Evolutionary conservation across 306 rosid species (phyloP).

Genomic region (Trichosanthes cucumerina): DNA sequence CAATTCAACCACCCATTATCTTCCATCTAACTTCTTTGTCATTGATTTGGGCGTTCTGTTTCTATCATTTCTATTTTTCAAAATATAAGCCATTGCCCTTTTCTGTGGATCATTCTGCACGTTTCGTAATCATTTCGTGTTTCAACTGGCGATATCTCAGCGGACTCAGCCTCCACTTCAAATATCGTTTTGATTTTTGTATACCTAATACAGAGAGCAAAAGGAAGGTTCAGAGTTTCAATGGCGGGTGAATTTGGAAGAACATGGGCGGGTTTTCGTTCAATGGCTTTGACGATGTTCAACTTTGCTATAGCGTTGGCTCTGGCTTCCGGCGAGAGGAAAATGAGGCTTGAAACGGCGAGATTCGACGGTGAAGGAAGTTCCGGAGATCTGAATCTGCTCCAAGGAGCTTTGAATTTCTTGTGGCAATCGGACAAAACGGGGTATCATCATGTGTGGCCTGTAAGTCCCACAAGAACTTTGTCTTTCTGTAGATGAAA

Average conservation of each 20-base stretch:
- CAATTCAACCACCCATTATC: background rate
- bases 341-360: conserved; percentile 26
- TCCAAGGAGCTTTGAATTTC: conserved; percentile 45
- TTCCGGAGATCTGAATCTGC: conserved; percentile 15
- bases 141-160: background rate
- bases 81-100: background rate
- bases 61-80: background rate
- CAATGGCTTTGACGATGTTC: conserved; percentile 30
- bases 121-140: background rate
- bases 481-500: background rate
- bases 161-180: background rate
- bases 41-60: background rate
- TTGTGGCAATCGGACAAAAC: conserved; percentile 49
- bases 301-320: conserved; percentile 26
- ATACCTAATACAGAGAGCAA: background rate
- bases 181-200: no score
- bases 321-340: conserved; percentile 53
- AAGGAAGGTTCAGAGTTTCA: background rate
- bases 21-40: background rate
- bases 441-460: conserved; percentile 73
- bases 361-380: conserved; percentile 20
- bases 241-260: conserved; percentile 25
- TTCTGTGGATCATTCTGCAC: background rate
- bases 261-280: conserved; percentile 29
- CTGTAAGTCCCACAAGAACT: conserved; percentile 28